A percentile compares a stretch with the other conserved stretches of the same genome.
Evolutionary conservation across 2,329 filamentous ascomycete species (phyloP).

Genomic region (Nectriaceae sp.): DNA sequence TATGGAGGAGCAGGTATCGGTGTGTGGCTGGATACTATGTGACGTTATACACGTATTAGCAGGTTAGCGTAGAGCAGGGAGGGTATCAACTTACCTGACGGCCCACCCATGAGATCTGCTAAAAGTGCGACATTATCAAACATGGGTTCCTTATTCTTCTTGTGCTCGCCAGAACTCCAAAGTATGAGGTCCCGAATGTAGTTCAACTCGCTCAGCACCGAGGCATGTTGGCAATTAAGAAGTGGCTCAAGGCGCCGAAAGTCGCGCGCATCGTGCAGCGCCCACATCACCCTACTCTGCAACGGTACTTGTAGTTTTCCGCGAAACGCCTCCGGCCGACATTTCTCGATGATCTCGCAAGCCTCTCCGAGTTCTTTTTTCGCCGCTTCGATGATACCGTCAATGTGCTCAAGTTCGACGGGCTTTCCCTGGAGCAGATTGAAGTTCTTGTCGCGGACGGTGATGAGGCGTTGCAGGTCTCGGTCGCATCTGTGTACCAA

Average conservation of each 20-base stretch:
- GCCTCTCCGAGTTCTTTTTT: slow-evolving; percentile 29
- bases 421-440: slow-evolving; percentile 24
- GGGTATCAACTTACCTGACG: slow-evolving; percentile 5
- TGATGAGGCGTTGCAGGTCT: slow-evolving; percentile 36
- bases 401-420: slow-evolving; percentile 28
- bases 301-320: slow-evolving; percentile 21
- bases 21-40: too few relatives aligned
- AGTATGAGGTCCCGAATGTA: slow-evolving; percentile 26
- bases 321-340: slow-evolving; percentile 21
- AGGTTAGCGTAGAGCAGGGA: too few relatives aligned
- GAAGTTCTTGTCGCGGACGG: slow-evolving; percentile 31
- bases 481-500: slow-evolving; percentile 34
- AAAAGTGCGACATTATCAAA: slow-evolving; percentile 22
- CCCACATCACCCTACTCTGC: slow-evolving; percentile 25
- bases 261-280: slow-evolving; percentile 24
- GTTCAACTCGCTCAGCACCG: slow-evolving; percentile 31
- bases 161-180: slow-evolving; percentile 8
- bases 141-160: not conserved
- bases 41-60: too few relatives aligned
- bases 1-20: too few relatives aligned
- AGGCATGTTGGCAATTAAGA: slow-evolving; percentile 29
- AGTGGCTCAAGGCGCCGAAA: slow-evolving; percentile 29
- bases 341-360: slow-evolving; percentile 32
- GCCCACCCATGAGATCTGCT: slow-evolving; percentile 16
- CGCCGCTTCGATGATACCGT: slow-evolving; percentile 31